Conservation (phyloP, 192 early-diverging fungal genomes). For the Coemansia sp. region DNA sequence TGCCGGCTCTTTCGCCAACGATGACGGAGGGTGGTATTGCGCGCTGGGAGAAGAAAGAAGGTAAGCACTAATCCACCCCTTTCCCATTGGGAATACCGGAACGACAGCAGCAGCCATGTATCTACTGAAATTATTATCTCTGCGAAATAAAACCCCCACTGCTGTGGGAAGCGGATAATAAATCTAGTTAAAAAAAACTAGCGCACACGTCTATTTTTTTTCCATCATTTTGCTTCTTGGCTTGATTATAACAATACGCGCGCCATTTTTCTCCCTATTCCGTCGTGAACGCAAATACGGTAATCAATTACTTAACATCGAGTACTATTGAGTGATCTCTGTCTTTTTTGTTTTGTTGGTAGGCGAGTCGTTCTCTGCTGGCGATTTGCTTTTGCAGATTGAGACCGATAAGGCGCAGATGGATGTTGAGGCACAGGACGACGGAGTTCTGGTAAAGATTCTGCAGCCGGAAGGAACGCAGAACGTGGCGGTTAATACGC, state of each 20-base stretch:
- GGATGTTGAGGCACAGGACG: conserved; percentile 99
- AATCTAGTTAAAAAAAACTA: too few species aligned
- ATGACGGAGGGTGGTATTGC: conserved; percentile 97
- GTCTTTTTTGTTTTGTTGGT: neutral
- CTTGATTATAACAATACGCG: neutral
- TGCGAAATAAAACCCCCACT: too few species aligned
- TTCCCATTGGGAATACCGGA: neutral
- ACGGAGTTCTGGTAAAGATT: conserved; percentile 94
- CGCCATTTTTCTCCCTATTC: neutral
- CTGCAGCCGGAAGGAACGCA: conserved; percentile 63
- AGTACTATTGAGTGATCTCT: neutral
- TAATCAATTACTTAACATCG: neutral
- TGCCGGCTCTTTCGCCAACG: conserved; percentile 99
- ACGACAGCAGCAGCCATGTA: neutral
- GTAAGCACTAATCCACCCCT: conserved; percentile 1
- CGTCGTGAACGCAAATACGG: neutral
- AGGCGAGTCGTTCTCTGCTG: conserved; percentile 84
- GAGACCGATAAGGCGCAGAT: conserved; percentile 99
- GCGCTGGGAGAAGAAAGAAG: conserved; percentile 87
- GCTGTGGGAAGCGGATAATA: too few species aligned
- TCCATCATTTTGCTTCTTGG: too few species aligned
- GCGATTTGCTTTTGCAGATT: conserved; percentile 91
- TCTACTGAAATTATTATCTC: too few species aligned
- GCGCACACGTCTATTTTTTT: too few species aligned
- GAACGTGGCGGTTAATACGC: conserved; percentile 74